Conservation (phyloP, 495 filamentous ascomycete genomes). For the Aspergillus ellipticus region DNA sequence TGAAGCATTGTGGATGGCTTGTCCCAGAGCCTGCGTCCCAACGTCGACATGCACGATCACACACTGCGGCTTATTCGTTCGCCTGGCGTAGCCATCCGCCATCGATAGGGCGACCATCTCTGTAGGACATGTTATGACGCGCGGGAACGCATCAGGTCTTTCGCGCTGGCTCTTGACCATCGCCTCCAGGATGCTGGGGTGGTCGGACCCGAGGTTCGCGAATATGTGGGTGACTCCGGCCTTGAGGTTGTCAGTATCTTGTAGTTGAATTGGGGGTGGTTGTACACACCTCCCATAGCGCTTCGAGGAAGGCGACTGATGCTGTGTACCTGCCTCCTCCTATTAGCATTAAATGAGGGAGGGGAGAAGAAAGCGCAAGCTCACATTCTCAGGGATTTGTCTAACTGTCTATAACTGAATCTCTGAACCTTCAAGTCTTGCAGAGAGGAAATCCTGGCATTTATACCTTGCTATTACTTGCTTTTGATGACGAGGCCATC, state of each 20-base stretch:
- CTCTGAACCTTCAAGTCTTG: no score
- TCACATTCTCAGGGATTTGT: no score
- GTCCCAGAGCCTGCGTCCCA: constrained; percentile 82
- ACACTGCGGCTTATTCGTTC: constrained; percentile 75
- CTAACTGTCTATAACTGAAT: no score
- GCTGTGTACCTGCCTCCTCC: neutral
- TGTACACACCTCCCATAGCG: neutral
- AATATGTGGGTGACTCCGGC: constrained; percentile 77
- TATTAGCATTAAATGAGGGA: no score
- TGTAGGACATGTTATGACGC: constrained; percentile 84
- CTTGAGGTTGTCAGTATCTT: constrained; percentile 22
- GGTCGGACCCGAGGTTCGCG: constrained; percentile 84
- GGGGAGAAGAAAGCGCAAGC: no score
- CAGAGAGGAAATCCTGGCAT: no score
- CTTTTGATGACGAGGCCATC: no score
- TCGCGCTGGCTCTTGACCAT: constrained; percentile 74
- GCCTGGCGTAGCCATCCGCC: constrained; percentile 84
- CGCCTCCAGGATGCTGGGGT: constrained; percentile 84
- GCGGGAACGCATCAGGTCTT: constrained; percentile 60
- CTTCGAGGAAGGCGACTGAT: neutral
- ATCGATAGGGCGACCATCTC: constrained; percentile 95
- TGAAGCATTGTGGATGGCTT: constrained; percentile 83
- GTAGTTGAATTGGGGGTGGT: no score
- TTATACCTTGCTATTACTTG: no score
- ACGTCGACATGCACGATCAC: constrained; percentile 93